A percentile compares a stretch with the other conserved stretches of the same genome.
phyloP scores from a whole-genome alignment of 2,329 filamentous ascomycete genomes.

The Verticillium zaregamsianum region DNA sequence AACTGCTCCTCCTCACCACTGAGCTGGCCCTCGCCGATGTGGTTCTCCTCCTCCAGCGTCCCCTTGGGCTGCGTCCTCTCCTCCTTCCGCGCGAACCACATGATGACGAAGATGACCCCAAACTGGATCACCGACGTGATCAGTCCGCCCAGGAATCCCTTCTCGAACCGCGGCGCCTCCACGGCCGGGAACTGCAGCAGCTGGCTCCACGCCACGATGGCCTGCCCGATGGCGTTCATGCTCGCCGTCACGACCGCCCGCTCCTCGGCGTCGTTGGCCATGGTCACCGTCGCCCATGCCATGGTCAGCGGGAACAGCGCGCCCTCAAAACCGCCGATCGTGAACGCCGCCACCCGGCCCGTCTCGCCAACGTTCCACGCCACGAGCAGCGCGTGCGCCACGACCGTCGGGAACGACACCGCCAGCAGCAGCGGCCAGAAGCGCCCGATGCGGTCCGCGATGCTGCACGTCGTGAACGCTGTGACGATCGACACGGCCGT shows the following conservation, averaged over 20 bases:
- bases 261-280: constrained; percentile 34
- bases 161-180: constrained; percentile 27
- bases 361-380: constrained; percentile 31
- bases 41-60: not conserved
- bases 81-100: constrained; percentile 5
- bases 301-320: constrained; percentile 30
- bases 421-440: constrained; percentile 29
- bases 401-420: constrained; percentile 26
- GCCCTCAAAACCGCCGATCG: constrained; percentile 30
- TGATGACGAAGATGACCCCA: constrained; percentile 7
- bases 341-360: constrained; percentile 31
- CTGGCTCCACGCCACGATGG: constrained; percentile 33
- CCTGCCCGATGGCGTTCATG: constrained; percentile 39
- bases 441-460: constrained; percentile 26
- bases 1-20: not conserved
- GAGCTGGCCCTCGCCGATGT: not conserved
- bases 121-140: constrained; percentile 28
- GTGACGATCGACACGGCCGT: constrained; percentile 32
- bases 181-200: constrained; percentile 32
- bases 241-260: constrained; percentile 35
- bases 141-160: constrained; percentile 23
- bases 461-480: constrained; percentile 25
- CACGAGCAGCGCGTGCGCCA: constrained; percentile 27
- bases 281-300: constrained; percentile 33
- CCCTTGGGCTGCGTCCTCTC: constrained; percentile 1